A percentile compares a stretch with the other conserved stretches of the same genome.
phyloP scores from a whole-genome alignment of 2,329 filamentous ascomycete genomes.

The Monilinia aucupariae region DNA sequence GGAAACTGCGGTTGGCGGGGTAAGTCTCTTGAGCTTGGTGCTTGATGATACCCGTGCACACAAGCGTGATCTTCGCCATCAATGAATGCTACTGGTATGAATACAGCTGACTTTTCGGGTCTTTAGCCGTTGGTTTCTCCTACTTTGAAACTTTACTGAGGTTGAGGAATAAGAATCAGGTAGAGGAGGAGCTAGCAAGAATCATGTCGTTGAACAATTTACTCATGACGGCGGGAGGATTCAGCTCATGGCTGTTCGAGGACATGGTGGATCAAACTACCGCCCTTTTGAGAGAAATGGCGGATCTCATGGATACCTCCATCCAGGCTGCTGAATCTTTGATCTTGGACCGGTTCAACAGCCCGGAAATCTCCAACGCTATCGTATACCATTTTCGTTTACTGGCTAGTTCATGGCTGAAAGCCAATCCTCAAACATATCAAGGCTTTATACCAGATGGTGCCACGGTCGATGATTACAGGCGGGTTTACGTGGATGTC shows the following conservation, averaged over 20 bases:
- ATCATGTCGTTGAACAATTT: slow-evolving; percentile 66
- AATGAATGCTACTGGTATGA: neutral
- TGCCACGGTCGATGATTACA: slow-evolving; percentile 60
- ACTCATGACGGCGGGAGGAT: slow-evolving; percentile 66
- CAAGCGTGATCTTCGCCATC: slow-evolving; percentile 14
- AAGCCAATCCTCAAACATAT: slow-evolving; percentile 64
- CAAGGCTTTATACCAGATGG: slow-evolving; percentile 63
- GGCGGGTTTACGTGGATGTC: slow-evolving; percentile 64
- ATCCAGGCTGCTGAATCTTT: slow-evolving; percentile 48
- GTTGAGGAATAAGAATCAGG: slow-evolving; percentile 55
- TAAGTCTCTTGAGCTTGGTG: slow-evolving; percentile 45
- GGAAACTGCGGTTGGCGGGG: slow-evolving; percentile 98
- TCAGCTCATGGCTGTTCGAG: slow-evolving; percentile 65
- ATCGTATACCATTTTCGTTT: slow-evolving; percentile 84
- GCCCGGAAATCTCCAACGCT: slow-evolving; percentile 57
- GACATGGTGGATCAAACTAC: slow-evolving; percentile 78
- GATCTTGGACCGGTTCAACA: slow-evolving; percentile 65
- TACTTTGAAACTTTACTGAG: slow-evolving; percentile 85
- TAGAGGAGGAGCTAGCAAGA: slow-evolving; percentile 66
- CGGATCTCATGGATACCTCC: slow-evolving; percentile 45
- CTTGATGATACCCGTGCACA: slow-evolving; percentile 16
- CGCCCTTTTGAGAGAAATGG: slow-evolving; percentile 59
- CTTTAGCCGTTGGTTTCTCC: slow-evolving; percentile 77
- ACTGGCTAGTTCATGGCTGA: slow-evolving; percentile 79
- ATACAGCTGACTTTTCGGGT: slow-evolving; percentile 21